These are phyloP conservation scores for Aspergillus fischeri DNA, from an alignment of 2,329 filamentous ascomycete species.

Conservation along the genomic window DNA sequence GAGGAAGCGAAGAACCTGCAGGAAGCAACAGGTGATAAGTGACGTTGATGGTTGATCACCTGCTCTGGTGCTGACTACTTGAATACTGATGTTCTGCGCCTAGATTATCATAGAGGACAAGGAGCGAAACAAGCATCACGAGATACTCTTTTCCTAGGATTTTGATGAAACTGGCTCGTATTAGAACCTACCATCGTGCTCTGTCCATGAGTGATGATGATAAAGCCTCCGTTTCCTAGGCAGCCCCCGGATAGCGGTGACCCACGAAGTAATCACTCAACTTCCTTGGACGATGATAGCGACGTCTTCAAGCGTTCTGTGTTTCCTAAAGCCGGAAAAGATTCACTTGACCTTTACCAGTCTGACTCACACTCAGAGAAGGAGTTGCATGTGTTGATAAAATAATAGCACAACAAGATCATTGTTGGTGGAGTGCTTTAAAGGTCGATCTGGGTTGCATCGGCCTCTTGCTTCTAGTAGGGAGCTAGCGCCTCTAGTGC, in stretches of 20 bases:
- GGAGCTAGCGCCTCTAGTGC: neutral
- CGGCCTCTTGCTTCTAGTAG: neutral
- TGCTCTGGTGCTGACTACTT: neutral
- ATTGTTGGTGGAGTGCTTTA: neutral
- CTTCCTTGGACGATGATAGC: too few relatives aligned
- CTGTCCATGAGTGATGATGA: too few relatives aligned
- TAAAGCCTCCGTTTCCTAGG: too few relatives aligned
- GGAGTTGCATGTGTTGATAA: neutral
- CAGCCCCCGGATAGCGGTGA: neutral
- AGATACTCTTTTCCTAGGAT: neutral
- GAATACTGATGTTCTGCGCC: neutral
- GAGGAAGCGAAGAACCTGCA: constrained; percentile 1
- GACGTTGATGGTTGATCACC: neutral
- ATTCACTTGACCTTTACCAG: neutral
- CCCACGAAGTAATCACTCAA: too few relatives aligned
- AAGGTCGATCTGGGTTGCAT: neutral
- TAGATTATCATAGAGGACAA: neutral
- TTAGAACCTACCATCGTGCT: neutral
- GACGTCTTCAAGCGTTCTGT: neutral
- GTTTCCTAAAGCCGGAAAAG: neutral
- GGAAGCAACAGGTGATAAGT: neutral
- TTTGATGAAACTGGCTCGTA: neutral
- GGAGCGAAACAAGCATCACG: too few relatives aligned
- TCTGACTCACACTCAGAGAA: neutral
- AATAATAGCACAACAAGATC: neutral